Conservation (phyloP, 805 yeast species). For the Candida stauntonica region DNA sequence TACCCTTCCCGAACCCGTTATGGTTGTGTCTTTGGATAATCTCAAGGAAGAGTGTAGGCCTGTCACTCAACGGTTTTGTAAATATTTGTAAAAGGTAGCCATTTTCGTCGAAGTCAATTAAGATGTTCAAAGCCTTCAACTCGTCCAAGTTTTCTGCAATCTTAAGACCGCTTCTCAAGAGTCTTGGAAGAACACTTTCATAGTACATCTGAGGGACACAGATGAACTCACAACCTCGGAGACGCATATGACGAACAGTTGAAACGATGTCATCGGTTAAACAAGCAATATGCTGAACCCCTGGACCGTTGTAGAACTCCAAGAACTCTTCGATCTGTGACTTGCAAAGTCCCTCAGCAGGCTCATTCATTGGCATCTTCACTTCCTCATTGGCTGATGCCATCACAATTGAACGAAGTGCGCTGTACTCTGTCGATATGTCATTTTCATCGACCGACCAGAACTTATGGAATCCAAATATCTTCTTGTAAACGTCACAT, state of each 20-base stretch:
- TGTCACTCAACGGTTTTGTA: slow-evolving; percentile 67
- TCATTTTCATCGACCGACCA: slow-evolving; percentile 85
- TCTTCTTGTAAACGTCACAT: slow-evolving; percentile 54
- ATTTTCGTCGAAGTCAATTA: slow-evolving; percentile 72
- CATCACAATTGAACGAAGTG: slow-evolving; percentile 74
- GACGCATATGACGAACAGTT: slow-evolving; percentile 48
- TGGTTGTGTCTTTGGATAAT: slow-evolving; percentile 76
- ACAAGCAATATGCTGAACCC: slow-evolving; percentile 80
- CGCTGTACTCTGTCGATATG: slow-evolving; percentile 64
- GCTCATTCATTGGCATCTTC: slow-evolving; percentile 84
- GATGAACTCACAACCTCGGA: slow-evolving; percentile 71
- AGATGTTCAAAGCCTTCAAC: slow-evolving; percentile 49
- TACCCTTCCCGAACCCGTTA: slow-evolving; percentile 87
- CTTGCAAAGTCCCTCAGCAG: slow-evolving; percentile 59
- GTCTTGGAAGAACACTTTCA: slow-evolving; percentile 39
- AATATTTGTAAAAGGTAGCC: slow-evolving; percentile 81
- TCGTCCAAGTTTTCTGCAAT: slow-evolving; percentile 49
- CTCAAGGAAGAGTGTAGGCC: slow-evolving; percentile 82
- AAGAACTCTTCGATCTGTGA: slow-evolving; percentile 83
- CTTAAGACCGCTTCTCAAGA: slow-evolving; percentile 39
- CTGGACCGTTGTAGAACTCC: slow-evolving; percentile 73
- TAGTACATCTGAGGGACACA: slow-evolving; percentile 57
- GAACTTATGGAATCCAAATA: slow-evolving; percentile 70
- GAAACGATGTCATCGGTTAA: slow-evolving; percentile 55
- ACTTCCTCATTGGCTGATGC: slow-evolving; percentile 58